phyloP scores from a whole-genome alignment of 2,329 filamentous ascomycete species.

The Gremmenia infestans region DNA sequence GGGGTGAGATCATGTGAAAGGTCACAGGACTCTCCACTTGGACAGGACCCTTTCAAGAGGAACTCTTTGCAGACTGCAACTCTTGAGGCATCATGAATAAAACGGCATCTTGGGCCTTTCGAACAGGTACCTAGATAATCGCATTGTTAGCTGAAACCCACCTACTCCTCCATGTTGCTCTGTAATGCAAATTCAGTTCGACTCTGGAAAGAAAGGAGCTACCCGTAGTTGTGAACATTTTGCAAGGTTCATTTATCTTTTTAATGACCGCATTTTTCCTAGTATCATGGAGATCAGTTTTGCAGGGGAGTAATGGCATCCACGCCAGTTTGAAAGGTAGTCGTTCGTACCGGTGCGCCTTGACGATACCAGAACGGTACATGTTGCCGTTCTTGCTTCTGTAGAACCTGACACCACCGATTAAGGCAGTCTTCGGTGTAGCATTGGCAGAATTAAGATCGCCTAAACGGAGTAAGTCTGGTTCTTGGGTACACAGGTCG shows the following conservation, averaged over 20 bases:
- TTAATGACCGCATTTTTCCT: slow-evolving; percentile 45
- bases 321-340: neutral
- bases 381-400: slow-evolving; percentile 86
- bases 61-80: slow-evolving; percentile 88
- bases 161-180: slow-evolving; percentile 18
- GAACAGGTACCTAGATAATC: slow-evolving; percentile 68
- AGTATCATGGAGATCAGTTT: slow-evolving; percentile 20
- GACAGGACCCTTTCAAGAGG: slow-evolving; percentile 73
- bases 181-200: slow-evolving; percentile 17
- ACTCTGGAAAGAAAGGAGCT: slow-evolving; percentile 39
- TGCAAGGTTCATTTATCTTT: slow-evolving; percentile 71
- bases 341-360: slow-evolving; percentile 65
- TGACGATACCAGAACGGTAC: slow-evolving; percentile 69
- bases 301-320: slow-evolving; percentile 26
- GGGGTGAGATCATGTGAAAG: slow-evolving; percentile 82
- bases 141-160: slow-evolving; percentile 29
- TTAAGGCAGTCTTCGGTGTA: slow-evolving; percentile 67
- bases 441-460: slow-evolving; percentile 55
- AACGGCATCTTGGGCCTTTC: slow-evolving; percentile 75
- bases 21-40: slow-evolving; percentile 74
- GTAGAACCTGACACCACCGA: slow-evolving; percentile 78
- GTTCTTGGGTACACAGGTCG: slow-evolving; percentile 8
- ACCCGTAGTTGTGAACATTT: slow-evolving; percentile 65
- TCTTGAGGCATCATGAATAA: slow-evolving; percentile 77
- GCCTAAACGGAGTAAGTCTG: slow-evolving; percentile 39